These are phyloP conservation scores for Lactarius akahatsu DNA, from an alignment of 768 basidiomycete species.

Conservation along the genomic window DNA sequence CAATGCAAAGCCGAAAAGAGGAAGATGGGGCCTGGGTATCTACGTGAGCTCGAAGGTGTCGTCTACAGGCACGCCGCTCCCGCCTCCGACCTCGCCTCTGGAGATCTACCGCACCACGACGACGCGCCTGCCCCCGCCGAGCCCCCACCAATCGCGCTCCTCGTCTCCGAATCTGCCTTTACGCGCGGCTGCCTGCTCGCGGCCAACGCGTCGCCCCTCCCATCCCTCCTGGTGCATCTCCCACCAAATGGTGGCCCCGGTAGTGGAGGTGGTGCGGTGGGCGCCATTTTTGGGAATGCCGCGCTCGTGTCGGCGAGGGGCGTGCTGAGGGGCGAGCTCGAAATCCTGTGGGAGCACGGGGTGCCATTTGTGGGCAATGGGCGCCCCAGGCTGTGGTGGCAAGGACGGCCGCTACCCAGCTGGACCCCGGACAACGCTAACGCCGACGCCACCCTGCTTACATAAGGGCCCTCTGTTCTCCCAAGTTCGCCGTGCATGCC, in stretches of 20 bases:
- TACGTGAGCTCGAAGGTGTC: slow-evolving; percentile 93
- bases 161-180: slow-evolving; percentile 81
- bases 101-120: not conserved
- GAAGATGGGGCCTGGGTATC: slow-evolving; percentile 72
- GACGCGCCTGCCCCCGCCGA: slow-evolving; percentile 7
- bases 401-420: slow-evolving; percentile 38
- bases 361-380: slow-evolving; percentile 26
- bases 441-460: not conserved
- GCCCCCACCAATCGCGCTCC: slow-evolving; percentile 59
- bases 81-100: slow-evolving; percentile 9
- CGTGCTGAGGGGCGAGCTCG: slow-evolving; percentile 57
- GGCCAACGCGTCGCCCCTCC: slow-evolving; percentile 72
- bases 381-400: slow-evolving; percentile 47
- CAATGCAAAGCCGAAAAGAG: slow-evolving; percentile 93
- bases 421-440: slow-evolving; percentile 37
- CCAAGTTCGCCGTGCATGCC: not conserved
- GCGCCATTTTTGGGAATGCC: slow-evolving; percentile 66
- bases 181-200: slow-evolving; percentile 66
- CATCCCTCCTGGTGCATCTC: slow-evolving; percentile 77
- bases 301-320: slow-evolving; percentile 57
- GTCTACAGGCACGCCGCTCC: slow-evolving; percentile 46
- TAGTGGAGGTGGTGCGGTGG: slow-evolving; percentile 33
- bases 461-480: not conserved
- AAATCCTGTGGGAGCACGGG: slow-evolving; percentile 64
- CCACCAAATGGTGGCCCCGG: slow-evolving; percentile 42